Conservation (phyloP, 768 basidiomycete genomes). For the Leucocoprinus birnbaumii region DNA sequence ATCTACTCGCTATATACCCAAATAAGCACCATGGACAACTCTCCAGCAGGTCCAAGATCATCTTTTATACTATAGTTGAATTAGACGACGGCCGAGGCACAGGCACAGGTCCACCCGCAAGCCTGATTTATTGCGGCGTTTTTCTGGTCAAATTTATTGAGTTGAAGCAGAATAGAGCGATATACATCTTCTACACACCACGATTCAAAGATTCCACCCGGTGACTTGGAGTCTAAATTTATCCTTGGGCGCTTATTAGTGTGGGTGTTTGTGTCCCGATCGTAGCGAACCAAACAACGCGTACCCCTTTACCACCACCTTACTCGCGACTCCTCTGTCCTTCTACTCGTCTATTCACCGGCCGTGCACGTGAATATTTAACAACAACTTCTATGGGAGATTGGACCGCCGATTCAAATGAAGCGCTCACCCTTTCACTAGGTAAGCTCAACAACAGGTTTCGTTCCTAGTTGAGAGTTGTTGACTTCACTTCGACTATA, state of each 20-base stretch:
- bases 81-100: no score
- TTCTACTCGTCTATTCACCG: background rate
- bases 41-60: no score
- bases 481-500: conserved; percentile 22
- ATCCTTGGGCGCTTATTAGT: background rate
- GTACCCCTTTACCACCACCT: conserved; percentile 16
- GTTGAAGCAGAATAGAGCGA: no score
- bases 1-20: no score
- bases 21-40: no score
- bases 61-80: no score
- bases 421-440: conserved; percentile 71
- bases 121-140: no score
- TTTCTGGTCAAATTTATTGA: no score
- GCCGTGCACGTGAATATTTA: background rate
- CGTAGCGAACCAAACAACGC: conserved; percentile 29
- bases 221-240: background rate
- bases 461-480: background rate
- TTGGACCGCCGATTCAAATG: conserved; percentile 82
- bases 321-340: background rate
- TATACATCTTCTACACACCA: no score
- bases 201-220: no score
- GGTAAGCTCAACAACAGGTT: conserved; percentile 39
- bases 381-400: conserved; percentile 36
- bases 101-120: no score
- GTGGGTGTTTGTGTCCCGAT: background rate